Conservation (phyloP, 1,284 basidiomycete species). For the Apiotrichum mycotoxinovorans region DNA sequence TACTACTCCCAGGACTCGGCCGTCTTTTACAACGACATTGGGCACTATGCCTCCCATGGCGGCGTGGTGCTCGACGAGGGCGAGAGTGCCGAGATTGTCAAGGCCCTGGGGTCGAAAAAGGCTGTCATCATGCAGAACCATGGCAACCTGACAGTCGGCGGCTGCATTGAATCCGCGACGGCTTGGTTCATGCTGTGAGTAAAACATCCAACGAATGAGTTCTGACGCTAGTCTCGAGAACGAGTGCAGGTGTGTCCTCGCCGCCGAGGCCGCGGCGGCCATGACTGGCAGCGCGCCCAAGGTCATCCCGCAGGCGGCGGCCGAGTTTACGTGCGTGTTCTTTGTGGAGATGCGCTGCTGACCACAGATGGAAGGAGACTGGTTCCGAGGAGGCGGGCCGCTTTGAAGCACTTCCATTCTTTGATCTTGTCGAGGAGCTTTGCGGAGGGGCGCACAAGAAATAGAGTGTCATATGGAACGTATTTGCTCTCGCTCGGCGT, state of each 20-base stretch:
- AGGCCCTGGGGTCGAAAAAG: slow-evolving; percentile 53
- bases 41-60: slow-evolving; percentile 52
- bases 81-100: slow-evolving; percentile 60
- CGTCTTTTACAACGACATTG: slow-evolving; percentile 27
- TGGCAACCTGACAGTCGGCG: slow-evolving; percentile 57
- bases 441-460: slow-evolving; percentile 20
- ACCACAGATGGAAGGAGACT: slow-evolving; percentile 24
- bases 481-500: too few relatives aligned
- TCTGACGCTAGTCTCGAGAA: slow-evolving; percentile 26
- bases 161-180: slow-evolving; percentile 25
- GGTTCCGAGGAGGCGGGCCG: slow-evolving; percentile 29
- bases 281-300: slow-evolving; percentile 23
- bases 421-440: slow-evolving; percentile 33
- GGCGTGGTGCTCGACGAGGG: slow-evolving; percentile 61
- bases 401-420: slow-evolving; percentile 30
- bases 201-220: background rate
- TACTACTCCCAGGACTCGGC: slow-evolving; percentile 43
- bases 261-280: slow-evolving; percentile 28
- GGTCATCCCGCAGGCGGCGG: slow-evolving; percentile 20
- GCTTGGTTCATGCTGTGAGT: slow-evolving; percentile 34
- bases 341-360: background rate
- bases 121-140: slow-evolving; percentile 57
- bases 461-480: background rate
- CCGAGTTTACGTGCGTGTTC: slow-evolving; percentile 27
- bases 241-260: slow-evolving; percentile 27